Conservation (phyloP, 2,329 filamentous ascomycete genomes). For the Ophiocordyceps camponoti-rufipedis region DNA sequence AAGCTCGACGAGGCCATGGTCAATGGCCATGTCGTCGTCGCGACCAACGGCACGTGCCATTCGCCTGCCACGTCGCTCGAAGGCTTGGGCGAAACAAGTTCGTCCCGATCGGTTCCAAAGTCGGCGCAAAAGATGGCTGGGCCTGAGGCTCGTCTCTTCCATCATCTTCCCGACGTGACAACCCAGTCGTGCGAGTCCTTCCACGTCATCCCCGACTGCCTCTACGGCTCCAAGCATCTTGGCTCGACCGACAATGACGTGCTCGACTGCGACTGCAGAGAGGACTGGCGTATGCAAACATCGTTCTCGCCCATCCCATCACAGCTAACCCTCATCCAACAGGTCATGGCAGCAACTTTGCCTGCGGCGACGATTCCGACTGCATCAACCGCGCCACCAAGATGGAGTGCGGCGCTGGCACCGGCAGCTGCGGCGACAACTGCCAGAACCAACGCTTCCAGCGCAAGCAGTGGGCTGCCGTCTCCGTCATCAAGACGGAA, state of each 20-base stretch:
- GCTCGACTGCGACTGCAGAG: constrained; percentile 84
- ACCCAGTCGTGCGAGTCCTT: constrained; percentile 60
- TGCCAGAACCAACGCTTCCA: constrained; percentile 96
- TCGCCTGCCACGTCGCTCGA: constrained; percentile 26
- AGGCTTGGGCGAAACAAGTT: constrained; percentile 24
- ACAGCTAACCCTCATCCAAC: background rate
- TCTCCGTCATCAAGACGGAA: constrained; percentile 91
- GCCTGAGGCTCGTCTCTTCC: constrained; percentile 48
- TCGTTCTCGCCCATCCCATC: background rate
- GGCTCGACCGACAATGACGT: constrained; percentile 80
- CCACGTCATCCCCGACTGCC: constrained; percentile 65
- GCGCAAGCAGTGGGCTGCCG: constrained; percentile 71
- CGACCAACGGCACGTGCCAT: constrained; percentile 13
- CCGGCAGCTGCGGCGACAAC: constrained; percentile 59
- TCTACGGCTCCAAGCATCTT: constrained; percentile 81
- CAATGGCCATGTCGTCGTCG: constrained; percentile 18
- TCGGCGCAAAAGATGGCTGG: constrained; percentile 46
- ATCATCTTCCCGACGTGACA: constrained; percentile 62
- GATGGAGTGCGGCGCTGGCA: constrained; percentile 79
- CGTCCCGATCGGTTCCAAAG: constrained; percentile 56
- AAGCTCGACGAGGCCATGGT: constrained; percentile 22
- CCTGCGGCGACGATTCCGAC: constrained; percentile 90
- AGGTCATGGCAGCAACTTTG: constrained; percentile 53
- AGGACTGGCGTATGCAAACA: constrained; percentile 72
- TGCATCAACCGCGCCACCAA: constrained; percentile 98